Percentiles rank a stretch among this genome's conserved stretches.
Conservation (phyloP, 2,329 filamentous ascomycete genomes). For the Sporothrix variecibatus region DNA sequence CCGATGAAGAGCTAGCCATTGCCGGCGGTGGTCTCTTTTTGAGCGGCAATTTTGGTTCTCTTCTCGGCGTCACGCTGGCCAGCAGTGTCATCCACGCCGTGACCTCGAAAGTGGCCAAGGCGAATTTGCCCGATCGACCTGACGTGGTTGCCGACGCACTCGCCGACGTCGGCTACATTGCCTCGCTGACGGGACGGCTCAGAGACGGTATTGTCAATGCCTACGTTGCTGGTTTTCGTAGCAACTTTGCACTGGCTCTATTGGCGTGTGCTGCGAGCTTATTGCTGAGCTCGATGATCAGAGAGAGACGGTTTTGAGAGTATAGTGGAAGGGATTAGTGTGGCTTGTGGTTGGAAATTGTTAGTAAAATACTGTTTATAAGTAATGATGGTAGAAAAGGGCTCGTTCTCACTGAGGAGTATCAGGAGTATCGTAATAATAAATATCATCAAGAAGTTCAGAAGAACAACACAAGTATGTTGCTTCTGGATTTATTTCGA, state of each 20-base stretch:
- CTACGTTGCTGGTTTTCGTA: background rate
- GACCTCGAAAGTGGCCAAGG: background rate
- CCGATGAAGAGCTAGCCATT: conserved; percentile 16
- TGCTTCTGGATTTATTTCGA: too few relatives aligned
- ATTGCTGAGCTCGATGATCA: background rate
- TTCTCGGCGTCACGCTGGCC: background rate
- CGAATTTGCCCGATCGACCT: background rate
- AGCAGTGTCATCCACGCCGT: background rate
- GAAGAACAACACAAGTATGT: too few relatives aligned
- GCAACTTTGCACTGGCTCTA: background rate
- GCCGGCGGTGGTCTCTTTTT: conserved; percentile 1
- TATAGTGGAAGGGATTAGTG: background rate
- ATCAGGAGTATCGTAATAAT: too few relatives aligned
- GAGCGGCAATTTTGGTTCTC: background rate
- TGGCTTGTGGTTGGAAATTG: too few relatives aligned
- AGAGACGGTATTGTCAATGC: background rate
- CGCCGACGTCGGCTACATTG: background rate
- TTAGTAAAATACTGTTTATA: too few relatives aligned
- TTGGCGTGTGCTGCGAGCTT: background rate
- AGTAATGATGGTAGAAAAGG: too few relatives aligned
- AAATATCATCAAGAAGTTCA: too few relatives aligned
- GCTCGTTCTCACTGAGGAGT: too few relatives aligned
- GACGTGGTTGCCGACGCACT: background rate
- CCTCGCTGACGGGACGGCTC: background rate
- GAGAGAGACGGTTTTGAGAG: background rate